phyloP scores from a whole-genome alignment of 179 eudicot genomes.

The Pouteria campechiana region DNA sequence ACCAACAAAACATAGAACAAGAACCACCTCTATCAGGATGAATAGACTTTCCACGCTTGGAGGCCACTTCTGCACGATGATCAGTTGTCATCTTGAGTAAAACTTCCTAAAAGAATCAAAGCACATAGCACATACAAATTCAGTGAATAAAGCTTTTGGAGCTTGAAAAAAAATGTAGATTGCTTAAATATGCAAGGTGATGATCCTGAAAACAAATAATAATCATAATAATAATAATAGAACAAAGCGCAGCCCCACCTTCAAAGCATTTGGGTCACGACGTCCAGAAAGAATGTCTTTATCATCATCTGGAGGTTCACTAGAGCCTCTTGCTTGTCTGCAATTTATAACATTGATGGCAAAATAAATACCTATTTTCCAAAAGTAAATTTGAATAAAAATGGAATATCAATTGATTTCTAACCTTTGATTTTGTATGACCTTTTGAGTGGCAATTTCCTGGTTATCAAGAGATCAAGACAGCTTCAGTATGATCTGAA shows the following conservation, averaged over 20 bases:
- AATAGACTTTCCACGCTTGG: slow-evolving; percentile 60
- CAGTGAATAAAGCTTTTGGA: neutral
- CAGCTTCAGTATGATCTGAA: slow-evolving; percentile 2
- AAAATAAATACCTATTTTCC: slow-evolving; percentile 8
- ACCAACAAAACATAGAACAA: neutral
- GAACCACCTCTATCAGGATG: slow-evolving; percentile 48
- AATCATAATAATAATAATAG: neutral
- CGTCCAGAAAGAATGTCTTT: slow-evolving; percentile 59
- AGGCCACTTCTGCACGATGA: slow-evolving; percentile 79
- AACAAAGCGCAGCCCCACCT: slow-evolving; percentile 25
- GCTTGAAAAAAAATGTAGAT: neutral
- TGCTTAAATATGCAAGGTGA: too few relatives aligned
- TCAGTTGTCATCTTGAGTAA: slow-evolving; percentile 66
- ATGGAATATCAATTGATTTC: neutral
- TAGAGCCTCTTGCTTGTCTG: slow-evolving; percentile 57
- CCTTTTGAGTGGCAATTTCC: slow-evolving; percentile 68
- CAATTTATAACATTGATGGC: slow-evolving; percentile 8
- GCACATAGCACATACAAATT: neutral
- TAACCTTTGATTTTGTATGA: slow-evolving; percentile 75
- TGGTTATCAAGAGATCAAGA: slow-evolving; percentile 19
- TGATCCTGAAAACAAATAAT: neutral
- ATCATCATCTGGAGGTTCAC: slow-evolving; percentile 47
- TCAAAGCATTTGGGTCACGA: slow-evolving; percentile 77
- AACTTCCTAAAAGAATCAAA: slow-evolving; percentile 52
- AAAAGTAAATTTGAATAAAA: neutral